Conservation (phyloP, 2,329 filamentous ascomycete species). For the Penicillium crustosum region DNA sequence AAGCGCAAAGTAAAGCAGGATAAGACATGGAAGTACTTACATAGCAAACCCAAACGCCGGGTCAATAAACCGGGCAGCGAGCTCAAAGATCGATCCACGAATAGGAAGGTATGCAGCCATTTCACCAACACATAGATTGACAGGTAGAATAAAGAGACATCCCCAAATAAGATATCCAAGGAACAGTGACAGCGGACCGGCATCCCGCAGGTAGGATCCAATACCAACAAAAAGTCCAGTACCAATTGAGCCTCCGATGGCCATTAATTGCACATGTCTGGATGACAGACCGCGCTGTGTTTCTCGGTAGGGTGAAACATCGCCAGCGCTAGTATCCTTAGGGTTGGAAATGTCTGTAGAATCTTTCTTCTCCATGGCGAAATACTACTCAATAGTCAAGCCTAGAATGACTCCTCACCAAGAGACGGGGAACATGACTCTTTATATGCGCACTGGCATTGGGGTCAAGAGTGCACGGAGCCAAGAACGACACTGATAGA, state of each 20-base stretch:
- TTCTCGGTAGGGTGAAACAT: slow-evolving; percentile 14
- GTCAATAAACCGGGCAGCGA: slow-evolving; percentile 52
- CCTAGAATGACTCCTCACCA: background rate
- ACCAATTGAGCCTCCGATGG: slow-evolving; percentile 42
- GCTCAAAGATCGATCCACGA: slow-evolving; percentile 48
- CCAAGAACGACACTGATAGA: slow-evolving; percentile 11
- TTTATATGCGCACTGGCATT: slow-evolving; percentile 18
- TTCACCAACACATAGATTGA: slow-evolving; percentile 33
- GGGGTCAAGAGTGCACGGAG: slow-evolving; percentile 11
- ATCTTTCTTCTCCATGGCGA: slow-evolving; percentile 21
- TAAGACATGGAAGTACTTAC: slow-evolving; percentile 8
- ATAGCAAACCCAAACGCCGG: slow-evolving; percentile 47
- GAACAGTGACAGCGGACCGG: slow-evolving; percentile 37
- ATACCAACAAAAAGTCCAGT: slow-evolving; percentile 39
- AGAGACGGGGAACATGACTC: slow-evolving; percentile 11
- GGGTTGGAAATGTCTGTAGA: slow-evolving; percentile 14
- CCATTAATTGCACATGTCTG: slow-evolving; percentile 44
- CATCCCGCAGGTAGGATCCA: slow-evolving; percentile 33
- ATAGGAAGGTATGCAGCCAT: slow-evolving; percentile 40
- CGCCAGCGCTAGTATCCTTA: slow-evolving; percentile 18
- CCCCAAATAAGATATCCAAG: slow-evolving; percentile 40
- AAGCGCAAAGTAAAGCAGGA: background rate
- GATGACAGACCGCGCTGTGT: slow-evolving; percentile 40
- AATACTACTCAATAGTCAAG: background rate
- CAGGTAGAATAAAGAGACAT: slow-evolving; percentile 34